These are phyloP conservation scores for Paraleonurus japonicus DNA, from an alignment of 257 asterid genomes.

Conservation along the genomic window DNA sequence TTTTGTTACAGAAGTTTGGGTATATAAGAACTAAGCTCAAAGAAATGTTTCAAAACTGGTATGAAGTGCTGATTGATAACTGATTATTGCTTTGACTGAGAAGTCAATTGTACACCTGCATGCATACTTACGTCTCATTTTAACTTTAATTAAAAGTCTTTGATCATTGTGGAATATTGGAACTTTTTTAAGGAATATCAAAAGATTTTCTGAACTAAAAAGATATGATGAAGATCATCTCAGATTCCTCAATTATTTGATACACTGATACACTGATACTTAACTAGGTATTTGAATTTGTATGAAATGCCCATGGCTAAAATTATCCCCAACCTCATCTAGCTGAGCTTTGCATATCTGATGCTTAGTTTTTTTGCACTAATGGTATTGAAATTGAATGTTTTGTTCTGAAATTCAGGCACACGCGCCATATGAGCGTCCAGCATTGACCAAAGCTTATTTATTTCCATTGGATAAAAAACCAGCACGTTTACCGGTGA, in stretches of 20 bases:
- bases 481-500: conserved; percentile 96
- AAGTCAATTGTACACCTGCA: neutral
- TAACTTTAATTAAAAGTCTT: neutral
- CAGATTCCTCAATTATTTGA: too few relatives aligned
- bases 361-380: neutral
- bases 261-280: neutral
- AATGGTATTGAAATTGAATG: neutral
- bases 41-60: neutral
- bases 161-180: neutral
- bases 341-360: neutral
- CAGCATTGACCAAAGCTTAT: conserved; percentile 91
- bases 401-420: conserved; percentile 51
- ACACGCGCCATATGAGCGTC: conserved; percentile 91
- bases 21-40: neutral
- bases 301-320: neutral
- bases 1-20: neutral
- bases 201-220: neutral
- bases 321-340: neutral
- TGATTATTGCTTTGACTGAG: neutral
- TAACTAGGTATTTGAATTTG: neutral
- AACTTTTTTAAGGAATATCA: neutral
- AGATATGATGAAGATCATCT: neutral
- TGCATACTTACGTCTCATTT: neutral
- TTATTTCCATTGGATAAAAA: conserved; percentile 84
- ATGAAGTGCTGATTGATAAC: neutral